These are phyloP conservation scores for Intubia oerlemansii DNA, from an alignment of 2,329 filamentous ascomycete genomes.

Conservation along the genomic window DNA sequence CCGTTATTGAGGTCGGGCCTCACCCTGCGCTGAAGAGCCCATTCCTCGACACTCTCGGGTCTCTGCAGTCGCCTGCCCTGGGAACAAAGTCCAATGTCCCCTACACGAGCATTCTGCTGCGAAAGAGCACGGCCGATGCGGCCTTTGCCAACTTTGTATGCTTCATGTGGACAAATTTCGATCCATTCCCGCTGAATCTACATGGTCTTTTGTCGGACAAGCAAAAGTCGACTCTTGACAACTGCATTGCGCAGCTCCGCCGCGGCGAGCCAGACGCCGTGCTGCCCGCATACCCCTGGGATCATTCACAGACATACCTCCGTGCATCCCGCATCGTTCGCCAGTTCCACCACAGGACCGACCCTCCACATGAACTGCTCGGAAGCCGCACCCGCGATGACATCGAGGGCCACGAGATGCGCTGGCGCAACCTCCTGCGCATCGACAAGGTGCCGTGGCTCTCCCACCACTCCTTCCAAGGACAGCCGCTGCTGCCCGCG, in stretches of 20 bases:
- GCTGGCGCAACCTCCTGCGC: constrained; percentile 7
- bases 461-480: constrained; percentile 16
- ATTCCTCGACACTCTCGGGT: constrained; percentile 1
- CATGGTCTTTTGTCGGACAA: constrained; percentile 4
- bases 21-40: constrained; percentile 10
- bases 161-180: constrained; percentile 14
- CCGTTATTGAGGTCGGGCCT: constrained; percentile 13
- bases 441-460: constrained; percentile 7
- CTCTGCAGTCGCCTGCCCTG: too few species aligned
- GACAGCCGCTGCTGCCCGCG: constrained; percentile 21
- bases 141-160: constrained; percentile 15
- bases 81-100: too few species aligned
- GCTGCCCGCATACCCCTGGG: constrained; percentile 8
- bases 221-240: constrained; percentile 7
- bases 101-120: constrained; percentile 14
- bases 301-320: constrained; percentile 7
- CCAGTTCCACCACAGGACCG: constrained; percentile 2
- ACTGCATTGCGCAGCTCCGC: constrained; percentile 1
- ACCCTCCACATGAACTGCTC: constrained; percentile 6
- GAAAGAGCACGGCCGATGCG: constrained; percentile 12
- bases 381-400: constrained; percentile 5
- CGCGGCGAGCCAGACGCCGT: constrained; percentile 3
- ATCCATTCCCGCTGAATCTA: constrained; percentile 8
- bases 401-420: constrained; percentile 2
- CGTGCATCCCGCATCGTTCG: constrained; percentile 5